Evolutionary conservation across 2,329 filamentous ascomycete species (phyloP), one percentile per base, ranked within the genome.

Genomic region (Trichoderma sp.): DNA sequence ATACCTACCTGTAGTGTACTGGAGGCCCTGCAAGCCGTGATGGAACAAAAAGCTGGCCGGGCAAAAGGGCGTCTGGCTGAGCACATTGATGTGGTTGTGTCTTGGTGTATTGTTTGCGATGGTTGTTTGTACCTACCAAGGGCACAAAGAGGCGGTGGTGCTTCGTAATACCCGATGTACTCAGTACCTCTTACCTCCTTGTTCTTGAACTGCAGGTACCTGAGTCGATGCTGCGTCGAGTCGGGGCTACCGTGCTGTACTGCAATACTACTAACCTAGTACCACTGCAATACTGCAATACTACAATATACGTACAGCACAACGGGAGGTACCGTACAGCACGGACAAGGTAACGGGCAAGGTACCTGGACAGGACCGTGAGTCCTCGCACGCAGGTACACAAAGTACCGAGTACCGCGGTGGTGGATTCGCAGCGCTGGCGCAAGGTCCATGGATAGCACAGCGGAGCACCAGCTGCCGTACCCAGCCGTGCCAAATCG

Each of bases 401-500:
- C n/a, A n/a, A n/a, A n/a, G n/a, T n/a, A n/a, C n/a, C 15, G 34
- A 19, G 52, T 54, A 54, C 29, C 29, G 52, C 52, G 12, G 27
- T 19, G 29, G 52, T 54, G 52, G 52, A 19, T 34, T 54, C 29
- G 17, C 29, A 54, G 50, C 50, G 45, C 32, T 52, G 34, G 59
- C 34, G 39, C 32, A 22, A 53, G 32, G 45, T 63, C 29, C 35
- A 37, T n/a, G 59, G 45, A 52, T 58, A 25, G 35, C 56, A 22
- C 56, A 45, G 56, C 35, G 56, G 54, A 58, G 54, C 22, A 27
- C 7, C 54, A 58, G 54, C 32, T 37, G 29, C 59, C 25, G 59
- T 52, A 63, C 59, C 59, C 29, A 54, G 22, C 52, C 27, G 52
- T 32, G 52, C 52, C 52, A 60, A 45, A 60, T 60, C 32, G n/a